phyloP scores from a whole-genome alignment of 768 basidiomycete genomes.

The Suillus discolor region DNA sequence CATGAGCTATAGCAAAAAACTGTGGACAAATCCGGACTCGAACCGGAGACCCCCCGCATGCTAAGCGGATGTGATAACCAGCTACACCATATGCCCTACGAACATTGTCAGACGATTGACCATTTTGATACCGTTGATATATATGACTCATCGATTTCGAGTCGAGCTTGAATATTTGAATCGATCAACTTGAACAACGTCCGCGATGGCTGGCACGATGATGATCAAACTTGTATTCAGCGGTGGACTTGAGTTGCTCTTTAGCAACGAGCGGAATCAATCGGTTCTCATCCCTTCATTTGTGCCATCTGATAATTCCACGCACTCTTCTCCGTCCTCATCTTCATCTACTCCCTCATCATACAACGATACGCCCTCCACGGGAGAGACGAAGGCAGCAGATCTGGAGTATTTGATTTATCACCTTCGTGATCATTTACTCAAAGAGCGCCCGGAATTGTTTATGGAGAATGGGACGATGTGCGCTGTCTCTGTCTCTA shows the following conservation, averaged over 20 bases:
- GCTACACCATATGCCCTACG: slow-evolving; percentile 40
- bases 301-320: slow-evolving; percentile 42
- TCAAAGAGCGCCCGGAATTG: slow-evolving; percentile 85
- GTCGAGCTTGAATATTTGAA: neutral
- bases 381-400: slow-evolving; percentile 41
- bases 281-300: slow-evolving; percentile 51
- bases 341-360: slow-evolving; percentile 8
- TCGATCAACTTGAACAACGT: slow-evolving; percentile 7
- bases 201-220: slow-evolving; percentile 19
- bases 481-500: slow-evolving; percentile 47
- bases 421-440: slow-evolving; percentile 72
- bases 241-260: slow-evolving; percentile 86
- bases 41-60: slow-evolving; percentile 44
- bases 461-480: slow-evolving; percentile 88
- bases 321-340: slow-evolving; percentile 14
- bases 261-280: slow-evolving; percentile 69
- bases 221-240: slow-evolving; percentile 72
- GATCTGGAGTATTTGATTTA: slow-evolving; percentile 79
- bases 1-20: slow-evolving; percentile 18
- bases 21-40: slow-evolving; percentile 42
- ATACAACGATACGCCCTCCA: slow-evolving; percentile 4
- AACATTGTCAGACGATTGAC: neutral
- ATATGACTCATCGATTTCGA: neutral
- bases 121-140: neutral
- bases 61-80: slow-evolving; percentile 45